These are phyloP conservation scores for Nakataea oryzae DNA, from an alignment of 2,329 filamentous ascomycete genomes.

Conservation along the genomic window DNA sequence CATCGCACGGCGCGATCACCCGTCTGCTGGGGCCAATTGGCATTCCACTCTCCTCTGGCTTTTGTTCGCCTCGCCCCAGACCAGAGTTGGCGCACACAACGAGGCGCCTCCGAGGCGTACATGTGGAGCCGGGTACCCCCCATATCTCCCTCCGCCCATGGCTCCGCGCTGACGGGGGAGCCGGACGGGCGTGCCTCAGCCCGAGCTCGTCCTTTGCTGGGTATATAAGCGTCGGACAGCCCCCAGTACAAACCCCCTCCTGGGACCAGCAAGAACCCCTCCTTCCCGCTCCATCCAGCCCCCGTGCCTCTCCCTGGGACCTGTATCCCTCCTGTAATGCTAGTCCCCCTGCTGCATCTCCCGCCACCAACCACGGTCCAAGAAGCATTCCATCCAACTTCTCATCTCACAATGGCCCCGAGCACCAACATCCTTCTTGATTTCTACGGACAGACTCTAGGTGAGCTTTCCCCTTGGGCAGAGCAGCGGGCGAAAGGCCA, in stretches of 20 bases:
- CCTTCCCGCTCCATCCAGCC: background rate
- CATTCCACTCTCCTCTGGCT: no score
- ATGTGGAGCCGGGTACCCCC: no score
- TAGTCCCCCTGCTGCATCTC: background rate
- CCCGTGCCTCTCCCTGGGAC: background rate
- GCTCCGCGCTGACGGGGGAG: background rate
- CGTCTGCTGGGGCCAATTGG: no score
- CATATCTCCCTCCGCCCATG: no score
- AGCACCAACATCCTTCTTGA: background rate
- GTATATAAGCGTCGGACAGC: background rate
- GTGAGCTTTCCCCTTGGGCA: background rate
- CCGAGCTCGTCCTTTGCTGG: no score
- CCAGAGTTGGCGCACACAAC: background rate
- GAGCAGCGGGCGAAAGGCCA: background rate
- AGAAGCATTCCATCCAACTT: background rate
- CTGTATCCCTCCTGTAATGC: background rate
- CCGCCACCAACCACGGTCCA: background rate
- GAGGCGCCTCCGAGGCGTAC: no score
- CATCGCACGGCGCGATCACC: background rate
- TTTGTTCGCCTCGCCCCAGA: background rate
- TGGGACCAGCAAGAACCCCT: background rate
- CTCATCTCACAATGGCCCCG: background rate
- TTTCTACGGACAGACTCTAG: constrained; percentile 2
- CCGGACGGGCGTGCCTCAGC: background rate
- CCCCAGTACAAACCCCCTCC: no score